A percentile compares a stretch with the other conserved stretches of the same genome.
Conservation (phyloP, 192 early-diverging fungal species). For the Coemansia sp. region DNA sequence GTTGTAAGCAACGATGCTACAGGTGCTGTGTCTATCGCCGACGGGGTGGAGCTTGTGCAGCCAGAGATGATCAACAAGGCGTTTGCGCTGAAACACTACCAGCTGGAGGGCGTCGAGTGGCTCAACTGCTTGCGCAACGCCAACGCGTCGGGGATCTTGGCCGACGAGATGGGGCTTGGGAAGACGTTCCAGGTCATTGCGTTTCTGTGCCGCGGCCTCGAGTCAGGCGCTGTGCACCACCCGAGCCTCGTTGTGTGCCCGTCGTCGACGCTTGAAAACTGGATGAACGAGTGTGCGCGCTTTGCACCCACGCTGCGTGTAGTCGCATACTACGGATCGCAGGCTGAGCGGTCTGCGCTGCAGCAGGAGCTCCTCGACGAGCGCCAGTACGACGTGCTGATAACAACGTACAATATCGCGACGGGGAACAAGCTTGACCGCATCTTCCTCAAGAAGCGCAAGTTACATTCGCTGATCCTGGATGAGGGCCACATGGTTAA, state of each 20-base stretch:
- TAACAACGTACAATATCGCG: slow-evolving; percentile 84
- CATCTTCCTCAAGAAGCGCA: slow-evolving; percentile 64
- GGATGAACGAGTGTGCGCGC: slow-evolving; percentile 81
- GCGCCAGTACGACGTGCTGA: slow-evolving; percentile 60
- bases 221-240: slow-evolving; percentile 35
- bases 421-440: slow-evolving; percentile 70
- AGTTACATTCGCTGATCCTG: slow-evolving; percentile 70
- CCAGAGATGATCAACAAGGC: slow-evolving; percentile 59
- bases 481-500: slow-evolving; percentile 94
- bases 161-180: slow-evolving; percentile 86
- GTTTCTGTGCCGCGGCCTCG: slow-evolving; percentile 61
- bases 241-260: slow-evolving; percentile 84
- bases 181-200: slow-evolving; percentile 91
- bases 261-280: slow-evolving; percentile 87
- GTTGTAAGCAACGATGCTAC: slow-evolving; percentile 41
- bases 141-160: slow-evolving; percentile 73
- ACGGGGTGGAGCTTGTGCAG: slow-evolving; percentile 53
- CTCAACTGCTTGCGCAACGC: slow-evolving; percentile 70
- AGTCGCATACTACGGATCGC: slow-evolving; percentile 61
- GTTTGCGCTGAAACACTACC: slow-evolving; percentile 76
- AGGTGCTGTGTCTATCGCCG: slow-evolving; percentile 39
- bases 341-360: slow-evolving; percentile 57
- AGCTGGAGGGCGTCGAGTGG: slow-evolving; percentile 88
- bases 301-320: slow-evolving; percentile 64
- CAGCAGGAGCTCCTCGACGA: slow-evolving; percentile 58